Evolutionary conservation across 352 stramenopile species (phyloP), one percentile per base, ranked within the genome.

Genomic region (Globisporangium polare): DNA sequence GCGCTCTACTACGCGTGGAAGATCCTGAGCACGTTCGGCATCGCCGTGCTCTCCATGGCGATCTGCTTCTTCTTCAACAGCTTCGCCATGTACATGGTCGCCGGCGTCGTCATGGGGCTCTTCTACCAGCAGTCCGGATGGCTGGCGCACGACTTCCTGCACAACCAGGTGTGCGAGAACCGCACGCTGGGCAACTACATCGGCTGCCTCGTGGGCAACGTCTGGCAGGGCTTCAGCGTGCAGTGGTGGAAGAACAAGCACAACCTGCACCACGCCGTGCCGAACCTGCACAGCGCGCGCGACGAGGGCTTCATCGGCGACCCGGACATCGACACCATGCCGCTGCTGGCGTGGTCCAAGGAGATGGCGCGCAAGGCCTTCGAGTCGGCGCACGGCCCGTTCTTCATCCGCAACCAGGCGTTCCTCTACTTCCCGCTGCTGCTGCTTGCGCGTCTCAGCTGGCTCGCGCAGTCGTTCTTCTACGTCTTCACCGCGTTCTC

Each of bases 261-360:
- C 86, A 99, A 99, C 75, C 97, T 96, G 53, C 97, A 99, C 81
- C 97, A 99, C 75, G 95, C 96, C 20, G 96, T 99, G 42, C 96
- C 97, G 27, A 99, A 99, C 77, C 76, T 99, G 42, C 91, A 99
- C 73, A 96, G 91, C 47, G 90, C 90, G 62, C 75, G 72, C 18
- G 88, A 90, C 24, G 81, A 93, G 37, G 74, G 80, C 35, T 88
- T 84, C 55, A 66, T 84, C 24, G 97, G 95, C 46, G 97, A 99
- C 78, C 96, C 97, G 13, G 97, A 99, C 65, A 99, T 99, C 67
- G 97, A 99, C 80, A 99, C 97, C 0, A 98, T 99, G 95, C 97
- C 97, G 51, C 70, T 99, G 43, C 76, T 99, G 17, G 97, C 97
- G 37, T 99, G 97, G 96, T 98, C 89, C 55, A 82, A 98, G 57